Evolutionary conservation across 2,329 filamentous ascomycete species (phyloP).

Genomic region (Fusarium keratoplasticum): DNA sequence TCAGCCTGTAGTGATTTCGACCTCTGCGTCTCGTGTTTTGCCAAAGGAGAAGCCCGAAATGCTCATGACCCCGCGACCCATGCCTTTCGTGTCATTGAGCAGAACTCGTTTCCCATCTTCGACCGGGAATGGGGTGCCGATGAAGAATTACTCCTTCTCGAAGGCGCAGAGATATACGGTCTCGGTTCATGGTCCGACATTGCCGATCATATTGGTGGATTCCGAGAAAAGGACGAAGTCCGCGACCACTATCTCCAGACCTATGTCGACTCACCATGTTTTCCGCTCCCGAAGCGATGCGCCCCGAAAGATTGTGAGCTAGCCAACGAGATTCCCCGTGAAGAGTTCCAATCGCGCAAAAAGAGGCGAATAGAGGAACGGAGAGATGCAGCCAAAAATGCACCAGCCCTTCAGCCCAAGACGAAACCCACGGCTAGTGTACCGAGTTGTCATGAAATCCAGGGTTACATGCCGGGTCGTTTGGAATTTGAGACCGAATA

Average conservation of each 20-base stretch:
- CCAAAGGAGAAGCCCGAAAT: slow-evolving; percentile 81
- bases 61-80: slow-evolving; percentile 90
- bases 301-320: slow-evolving; percentile 84
- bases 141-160: slow-evolving; percentile 91
- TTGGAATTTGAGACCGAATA: slow-evolving; percentile 98
- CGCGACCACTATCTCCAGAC: slow-evolving; percentile 92
- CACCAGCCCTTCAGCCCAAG: slow-evolving; percentile 86
- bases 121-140: slow-evolving; percentile 96
- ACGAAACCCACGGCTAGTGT: slow-evolving; percentile 97
- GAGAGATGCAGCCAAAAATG: slow-evolving; percentile 87
- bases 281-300: slow-evolving; percentile 88
- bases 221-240: slow-evolving; percentile 93
- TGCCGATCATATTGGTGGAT: slow-evolving; percentile 97
- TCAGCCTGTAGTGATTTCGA: slow-evolving; percentile 91
- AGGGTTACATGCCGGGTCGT: slow-evolving; percentile 98
- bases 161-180: slow-evolving; percentile 96
- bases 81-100: slow-evolving; percentile 93
- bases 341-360: slow-evolving; percentile 93
- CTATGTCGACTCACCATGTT: slow-evolving; percentile 84
- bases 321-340: slow-evolving; percentile 83
- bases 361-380: slow-evolving; percentile 93
- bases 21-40: slow-evolving; percentile 95
- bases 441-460: slow-evolving; percentile 95
- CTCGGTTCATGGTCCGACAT: slow-evolving; percentile 98
- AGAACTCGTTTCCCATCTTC: slow-evolving; percentile 98